Conservation (phyloP, 805 yeast species). For the Saccharomycopsis fibuligera region DNA sequence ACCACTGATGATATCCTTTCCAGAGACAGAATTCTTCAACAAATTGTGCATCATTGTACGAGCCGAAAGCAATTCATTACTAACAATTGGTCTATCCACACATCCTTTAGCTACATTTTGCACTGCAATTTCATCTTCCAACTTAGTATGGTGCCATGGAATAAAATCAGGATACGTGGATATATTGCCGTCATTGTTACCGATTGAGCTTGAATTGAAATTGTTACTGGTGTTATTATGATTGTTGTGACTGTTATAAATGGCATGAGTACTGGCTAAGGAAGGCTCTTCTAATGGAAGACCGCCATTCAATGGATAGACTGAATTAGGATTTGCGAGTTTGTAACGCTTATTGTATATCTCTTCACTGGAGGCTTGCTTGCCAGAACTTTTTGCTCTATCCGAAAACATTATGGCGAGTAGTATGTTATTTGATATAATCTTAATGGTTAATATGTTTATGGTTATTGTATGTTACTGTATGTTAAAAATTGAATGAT, state of each 20-base stretch:
- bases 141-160: slow-evolving; percentile 59
- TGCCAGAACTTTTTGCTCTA: background rate
- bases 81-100: slow-evolving; percentile 53
- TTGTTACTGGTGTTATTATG: background rate
- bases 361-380: slow-evolving; percentile 20
- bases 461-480: too few relatives aligned
- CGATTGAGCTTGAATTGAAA: background rate
- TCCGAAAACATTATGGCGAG: background rate
- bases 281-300: slow-evolving; percentile 22
- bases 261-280: slow-evolving; percentile 14
- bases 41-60: slow-evolving; percentile 44
- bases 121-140: slow-evolving; percentile 49
- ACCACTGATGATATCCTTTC: background rate
- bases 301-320: slow-evolving; percentile 27
- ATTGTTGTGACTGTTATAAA: too few relatives aligned
- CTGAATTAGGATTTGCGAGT: slow-evolving; percentile 29
- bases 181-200: slow-evolving; percentile 3
- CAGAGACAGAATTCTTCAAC: slow-evolving; percentile 18
- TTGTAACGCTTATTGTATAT: slow-evolving; percentile 28
- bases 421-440: too few relatives aligned
- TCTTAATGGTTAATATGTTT: too few relatives aligned
- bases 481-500: too few relatives aligned
- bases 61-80: slow-evolving; percentile 66
- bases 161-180: slow-evolving; percentile 58
- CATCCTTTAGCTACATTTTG: slow-evolving; percentile 64